Conservation (phyloP, 495 filamentous ascomycete species). For the Daldinia bambusicola region DNA sequence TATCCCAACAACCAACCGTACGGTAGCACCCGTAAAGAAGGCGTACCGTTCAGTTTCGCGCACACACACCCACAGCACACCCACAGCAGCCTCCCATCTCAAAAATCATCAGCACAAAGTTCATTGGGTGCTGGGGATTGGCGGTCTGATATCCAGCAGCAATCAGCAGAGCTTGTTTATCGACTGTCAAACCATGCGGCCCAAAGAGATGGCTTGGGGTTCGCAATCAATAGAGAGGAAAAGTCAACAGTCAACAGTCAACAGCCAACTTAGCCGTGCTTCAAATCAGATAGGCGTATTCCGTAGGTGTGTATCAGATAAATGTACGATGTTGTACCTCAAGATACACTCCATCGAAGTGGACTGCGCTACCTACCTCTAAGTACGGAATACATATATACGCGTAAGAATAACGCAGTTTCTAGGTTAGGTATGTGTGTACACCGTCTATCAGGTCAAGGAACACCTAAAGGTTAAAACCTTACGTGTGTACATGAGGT, state of each 20-base stretch:
- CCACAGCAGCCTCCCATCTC: conserved; percentile 7
- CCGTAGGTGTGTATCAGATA: no score
- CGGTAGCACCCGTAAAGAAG: conserved; percentile 9
- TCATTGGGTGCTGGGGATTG: conserved; percentile 6
- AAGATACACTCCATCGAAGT: neutral
- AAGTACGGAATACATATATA: neutral
- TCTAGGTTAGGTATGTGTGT: neutral
- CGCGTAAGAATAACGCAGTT: neutral
- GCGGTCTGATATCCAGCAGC: conserved; percentile 12
- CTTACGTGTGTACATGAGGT: neutral
- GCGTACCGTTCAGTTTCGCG: conserved; percentile 27
- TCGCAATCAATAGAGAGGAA: conserved; percentile 7
- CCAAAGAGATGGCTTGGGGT: neutral
- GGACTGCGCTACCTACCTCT: neutral
- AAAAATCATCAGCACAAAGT: conserved; percentile 10
- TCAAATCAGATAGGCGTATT: no score
- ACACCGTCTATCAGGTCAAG: conserved; percentile 3
- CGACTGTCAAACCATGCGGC: conserved; percentile 2
- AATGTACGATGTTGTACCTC: neutral
- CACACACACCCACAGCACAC: conserved; percentile 7
- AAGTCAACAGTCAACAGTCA: neutral
- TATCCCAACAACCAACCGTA: conserved; percentile 23
- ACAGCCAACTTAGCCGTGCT: neutral
- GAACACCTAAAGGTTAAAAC: conserved; percentile 7
- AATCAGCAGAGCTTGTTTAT: conserved; percentile 6